Percentiles rank a stretch among this genome's conserved stretches.
Evolutionary conservation across 176 grass and related monocot species (phyloP).

Genomic region (Alopecurus myosuroides): DNA sequence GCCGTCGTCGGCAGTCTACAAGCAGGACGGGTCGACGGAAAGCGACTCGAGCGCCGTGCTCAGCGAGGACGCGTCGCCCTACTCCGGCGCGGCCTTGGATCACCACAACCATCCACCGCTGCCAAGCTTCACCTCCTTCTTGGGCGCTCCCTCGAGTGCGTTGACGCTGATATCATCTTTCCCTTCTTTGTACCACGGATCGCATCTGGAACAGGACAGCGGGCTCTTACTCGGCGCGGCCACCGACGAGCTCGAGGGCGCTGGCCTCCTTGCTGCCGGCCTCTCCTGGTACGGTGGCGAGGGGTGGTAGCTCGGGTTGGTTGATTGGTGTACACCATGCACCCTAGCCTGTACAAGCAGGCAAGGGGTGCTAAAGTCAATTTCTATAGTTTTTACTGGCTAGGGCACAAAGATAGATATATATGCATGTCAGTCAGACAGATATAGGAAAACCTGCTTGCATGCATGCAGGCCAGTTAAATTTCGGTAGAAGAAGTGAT

Average conservation of each 20-base stretch:
- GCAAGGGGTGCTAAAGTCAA: conserved; percentile 27
- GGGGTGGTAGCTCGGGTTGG: conserved; percentile 21
- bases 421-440: not conserved
- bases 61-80: conserved; percentile 52
- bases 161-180: conserved; percentile 13
- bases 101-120: not conserved
- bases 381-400: conserved; percentile 29
- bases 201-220: conserved; percentile 23
- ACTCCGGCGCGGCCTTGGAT: conserved; percentile 31
- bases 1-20: conserved; percentile 19
- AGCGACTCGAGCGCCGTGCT: conserved; percentile 77
- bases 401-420: not conserved
- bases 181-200: conserved; percentile 24
- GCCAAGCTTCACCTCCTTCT: conserved; percentile 21
- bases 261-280: conserved; percentile 7
- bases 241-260: not conserved
- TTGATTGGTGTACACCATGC: not conserved
- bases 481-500: not conserved
- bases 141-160: not conserved
- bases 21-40: conserved; percentile 59
- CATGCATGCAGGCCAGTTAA: not conserved
- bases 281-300: conserved; percentile 42
- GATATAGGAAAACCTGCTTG: not conserved
- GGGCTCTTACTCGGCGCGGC: conserved; percentile 2
- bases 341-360: conserved; percentile 29